A percentile compares a stretch with the other conserved stretches of the same genome.
Conservation (phyloP, 371 early-diverging fungal genomes). For the Syncephalastrum sp. region DNA sequence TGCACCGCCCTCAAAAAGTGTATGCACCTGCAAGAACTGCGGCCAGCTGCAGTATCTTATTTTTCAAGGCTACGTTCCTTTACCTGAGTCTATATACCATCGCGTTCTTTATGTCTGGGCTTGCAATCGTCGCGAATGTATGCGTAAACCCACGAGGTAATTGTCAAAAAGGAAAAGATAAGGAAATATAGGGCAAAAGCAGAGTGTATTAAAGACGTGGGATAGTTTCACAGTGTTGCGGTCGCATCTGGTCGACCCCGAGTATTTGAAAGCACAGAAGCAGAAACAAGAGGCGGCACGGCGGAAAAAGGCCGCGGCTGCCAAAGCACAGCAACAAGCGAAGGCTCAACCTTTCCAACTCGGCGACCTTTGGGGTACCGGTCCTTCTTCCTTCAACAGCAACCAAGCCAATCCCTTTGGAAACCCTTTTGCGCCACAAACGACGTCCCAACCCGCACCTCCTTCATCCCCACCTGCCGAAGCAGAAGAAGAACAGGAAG, state of each 20-base stretch:
- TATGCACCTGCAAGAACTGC: constrained; percentile 45
- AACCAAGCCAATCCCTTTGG: constrained; percentile 4
- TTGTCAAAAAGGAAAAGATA: too few relatives aligned
- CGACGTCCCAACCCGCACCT: constrained; percentile 3
- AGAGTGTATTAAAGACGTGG: too few relatives aligned
- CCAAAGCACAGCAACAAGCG: constrained; percentile 19
- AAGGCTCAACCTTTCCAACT: constrained; percentile 21
- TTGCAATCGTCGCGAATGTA: constrained; percentile 71
- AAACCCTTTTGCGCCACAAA: constrained; percentile 9
- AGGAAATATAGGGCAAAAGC: not conserved
- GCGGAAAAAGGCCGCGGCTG: constrained; percentile 31
- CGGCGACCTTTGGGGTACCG: constrained; percentile 46
- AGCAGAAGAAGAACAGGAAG: constrained; percentile 7
- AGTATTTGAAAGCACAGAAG: constrained; percentile 58
- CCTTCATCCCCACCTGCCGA: constrained; percentile 20
- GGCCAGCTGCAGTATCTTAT: constrained; percentile 59
- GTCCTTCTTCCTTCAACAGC: not conserved
- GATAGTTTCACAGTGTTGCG: constrained; percentile 63
- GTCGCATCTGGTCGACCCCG: constrained; percentile 64
- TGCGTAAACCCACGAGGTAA: constrained; percentile 69
- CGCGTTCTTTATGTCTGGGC: constrained; percentile 79
- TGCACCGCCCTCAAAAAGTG: constrained; percentile 17
- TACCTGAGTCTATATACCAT: constrained; percentile 72
- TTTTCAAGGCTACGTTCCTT: constrained; percentile 74
- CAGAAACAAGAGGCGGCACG: constrained; percentile 41